Percentiles rank a stretch among this genome's conserved stretches.
Evolutionary conservation across 1,284 basidiomycete genomes (phyloP).

Genomic region (Stygiomarasmius scandens): DNA sequence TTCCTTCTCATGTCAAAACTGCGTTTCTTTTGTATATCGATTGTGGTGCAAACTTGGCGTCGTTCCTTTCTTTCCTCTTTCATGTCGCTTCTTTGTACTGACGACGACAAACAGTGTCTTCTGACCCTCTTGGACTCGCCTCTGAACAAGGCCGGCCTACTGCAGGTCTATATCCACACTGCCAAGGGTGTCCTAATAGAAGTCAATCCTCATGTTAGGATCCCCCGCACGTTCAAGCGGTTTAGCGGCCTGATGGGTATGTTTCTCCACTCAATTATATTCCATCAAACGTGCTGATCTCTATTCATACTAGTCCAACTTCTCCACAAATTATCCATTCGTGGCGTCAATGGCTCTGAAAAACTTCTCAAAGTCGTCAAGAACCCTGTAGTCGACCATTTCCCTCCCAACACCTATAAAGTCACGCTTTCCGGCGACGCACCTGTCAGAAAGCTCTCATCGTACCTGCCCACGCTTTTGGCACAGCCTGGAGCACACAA

Average conservation of each 20-base stretch:
- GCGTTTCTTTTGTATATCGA: neutral
- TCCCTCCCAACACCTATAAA: conserved; percentile 95
- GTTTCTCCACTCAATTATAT: conserved; percentile 25
- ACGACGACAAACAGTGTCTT: conserved; percentile 67
- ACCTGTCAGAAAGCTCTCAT: conserved; percentile 79
- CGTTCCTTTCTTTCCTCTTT: neutral
- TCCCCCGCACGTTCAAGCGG: conserved; percentile 97
- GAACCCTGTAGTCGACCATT: conserved; percentile 94
- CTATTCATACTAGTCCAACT: conserved; percentile 79
- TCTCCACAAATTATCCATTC: conserved; percentile 93
- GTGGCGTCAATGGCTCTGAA: conserved; percentile 95
- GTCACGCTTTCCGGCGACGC: conserved; percentile 94
- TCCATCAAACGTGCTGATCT: neutral
- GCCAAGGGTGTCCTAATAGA: conserved; percentile 97
- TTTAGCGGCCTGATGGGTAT: conserved; percentile 98
- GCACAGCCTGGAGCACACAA: conserved; percentile 79
- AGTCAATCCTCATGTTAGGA: conserved; percentile 97
- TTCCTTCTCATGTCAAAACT: neutral
- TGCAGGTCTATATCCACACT: conserved; percentile 99
- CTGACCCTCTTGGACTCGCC: conserved; percentile 97
- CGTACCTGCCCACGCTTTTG: conserved; percentile 80
- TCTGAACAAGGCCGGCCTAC: conserved; percentile 93
- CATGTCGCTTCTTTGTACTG: neutral
- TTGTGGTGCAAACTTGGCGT: neutral
- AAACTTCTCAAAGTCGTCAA: conserved; percentile 98